Percentiles rank a stretch among this genome's conserved stretches.
These are phyloP conservation scores for Huntiella omanensis DNA, from an alignment of 2,329 filamentous ascomycete species.

Conservation along the genomic window DNA sequence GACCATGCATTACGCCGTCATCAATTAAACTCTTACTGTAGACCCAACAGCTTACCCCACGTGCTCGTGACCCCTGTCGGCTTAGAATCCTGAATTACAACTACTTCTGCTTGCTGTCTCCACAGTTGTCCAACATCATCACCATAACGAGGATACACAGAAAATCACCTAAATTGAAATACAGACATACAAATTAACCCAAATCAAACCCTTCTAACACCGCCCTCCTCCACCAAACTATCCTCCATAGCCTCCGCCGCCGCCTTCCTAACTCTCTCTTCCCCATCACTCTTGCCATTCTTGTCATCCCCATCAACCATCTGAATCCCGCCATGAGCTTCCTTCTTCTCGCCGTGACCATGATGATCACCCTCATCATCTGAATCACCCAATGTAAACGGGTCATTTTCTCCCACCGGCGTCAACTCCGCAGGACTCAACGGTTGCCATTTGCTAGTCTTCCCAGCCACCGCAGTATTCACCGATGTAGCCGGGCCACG, in stretches of 20 bases:
- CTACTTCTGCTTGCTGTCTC: too few relatives aligned
- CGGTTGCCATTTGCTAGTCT: conserved; percentile 93
- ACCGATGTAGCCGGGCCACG: background rate
- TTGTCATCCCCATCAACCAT: conserved; percentile 32
- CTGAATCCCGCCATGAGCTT: background rate
- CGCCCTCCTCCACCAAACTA: conserved; percentile 26
- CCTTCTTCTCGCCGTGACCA: conserved; percentile 15
- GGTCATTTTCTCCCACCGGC: conserved; percentile 53
- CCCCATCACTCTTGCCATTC: conserved; percentile 32
- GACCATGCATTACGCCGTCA: too few relatives aligned
- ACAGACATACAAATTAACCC: background rate
- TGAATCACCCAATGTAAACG: conserved; percentile 88
- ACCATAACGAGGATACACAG: background rate
- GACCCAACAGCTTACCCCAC: too few relatives aligned
- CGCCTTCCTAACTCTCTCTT: conserved; percentile 44
- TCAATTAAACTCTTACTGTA: too few relatives aligned
- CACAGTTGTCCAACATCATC: too few relatives aligned
- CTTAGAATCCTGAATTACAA: too few relatives aligned
- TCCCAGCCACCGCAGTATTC: conserved; percentile 29
- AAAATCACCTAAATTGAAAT: background rate
- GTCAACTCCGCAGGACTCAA: conserved; percentile 52
- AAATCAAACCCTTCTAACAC: background rate
- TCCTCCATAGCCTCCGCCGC: conserved; percentile 43
- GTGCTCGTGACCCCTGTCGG: too few relatives aligned
- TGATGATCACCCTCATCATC: conserved; percentile 64